Conservation (phyloP, 352 stramenopile genomes). For the Globisporangium splendens region DNA sequence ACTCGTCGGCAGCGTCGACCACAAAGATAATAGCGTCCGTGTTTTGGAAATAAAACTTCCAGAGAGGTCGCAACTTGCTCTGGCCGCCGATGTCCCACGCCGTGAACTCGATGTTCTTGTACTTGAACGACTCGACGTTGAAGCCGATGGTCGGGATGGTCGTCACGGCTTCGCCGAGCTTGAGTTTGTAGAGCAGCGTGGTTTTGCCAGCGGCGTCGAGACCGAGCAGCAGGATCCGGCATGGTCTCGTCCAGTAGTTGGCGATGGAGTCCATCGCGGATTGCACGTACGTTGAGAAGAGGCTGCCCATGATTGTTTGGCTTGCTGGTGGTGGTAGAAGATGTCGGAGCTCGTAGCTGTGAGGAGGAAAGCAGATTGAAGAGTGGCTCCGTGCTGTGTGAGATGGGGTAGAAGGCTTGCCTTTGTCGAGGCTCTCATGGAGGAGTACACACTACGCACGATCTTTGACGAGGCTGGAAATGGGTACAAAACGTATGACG, state of each 20-base stretch:
- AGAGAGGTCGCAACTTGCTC: conserved; percentile 43
- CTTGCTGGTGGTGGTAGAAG: too few species aligned
- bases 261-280: conserved; percentile 26
- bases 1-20: conserved; percentile 54
- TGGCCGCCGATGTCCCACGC: conserved; percentile 82
- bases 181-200: conserved; percentile 92
- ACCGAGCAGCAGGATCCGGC: conserved; percentile 84
- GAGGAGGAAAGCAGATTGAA: too few species aligned
- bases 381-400: too few species aligned
- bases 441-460: too few species aligned
- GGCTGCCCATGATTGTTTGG: conserved; percentile 37
- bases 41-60: conserved; percentile 62
- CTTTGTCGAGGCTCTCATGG: too few species aligned
- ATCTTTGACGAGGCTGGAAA: too few species aligned
- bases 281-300: conserved; percentile 33
- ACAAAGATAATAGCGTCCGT: conserved; percentile 84
- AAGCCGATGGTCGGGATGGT: conserved; percentile 88
- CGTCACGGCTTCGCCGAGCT: conserved; percentile 64
- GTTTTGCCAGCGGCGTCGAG: conserved; percentile 96
- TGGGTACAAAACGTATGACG: too few species aligned
- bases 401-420: too few species aligned
- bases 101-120: conserved; percentile 73
- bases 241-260: conserved; percentile 29
- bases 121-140: conserved; percentile 79
- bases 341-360: too few species aligned